These are phyloP conservation scores for Nannizziopsis barbatae DNA, from an alignment of 2,329 filamentous ascomycete species.

Conservation along the genomic window DNA sequence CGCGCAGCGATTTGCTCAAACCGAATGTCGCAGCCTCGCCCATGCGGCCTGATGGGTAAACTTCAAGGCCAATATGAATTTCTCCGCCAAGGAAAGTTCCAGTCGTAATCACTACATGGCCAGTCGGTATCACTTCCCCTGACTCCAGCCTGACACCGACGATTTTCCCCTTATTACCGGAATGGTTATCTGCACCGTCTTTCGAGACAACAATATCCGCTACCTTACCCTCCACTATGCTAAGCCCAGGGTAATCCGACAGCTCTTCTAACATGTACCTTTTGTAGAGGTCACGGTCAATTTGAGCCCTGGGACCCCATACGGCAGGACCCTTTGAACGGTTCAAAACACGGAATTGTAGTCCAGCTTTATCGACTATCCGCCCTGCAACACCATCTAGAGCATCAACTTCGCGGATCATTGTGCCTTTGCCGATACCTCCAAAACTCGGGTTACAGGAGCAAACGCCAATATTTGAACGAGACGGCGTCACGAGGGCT, in stretches of 20 bases:
- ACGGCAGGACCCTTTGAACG: conserved; percentile 84
- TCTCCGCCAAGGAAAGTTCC: conserved; percentile 92
- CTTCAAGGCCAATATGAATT: conserved; percentile 84
- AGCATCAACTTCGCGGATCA: conserved; percentile 89
- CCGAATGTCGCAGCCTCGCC: conserved; percentile 89
- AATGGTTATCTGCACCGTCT: conserved; percentile 37
- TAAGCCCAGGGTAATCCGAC: conserved; percentile 62
- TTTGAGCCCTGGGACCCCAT: conserved; percentile 93
- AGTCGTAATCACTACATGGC: conserved; percentile 83
- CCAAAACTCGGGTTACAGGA: conserved; percentile 96
- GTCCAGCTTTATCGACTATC: conserved; percentile 82
- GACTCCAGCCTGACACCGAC: conserved; percentile 77
- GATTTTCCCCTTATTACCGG: conserved; percentile 56
- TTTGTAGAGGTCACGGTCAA: conserved; percentile 81
- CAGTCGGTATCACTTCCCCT: conserved; percentile 69
- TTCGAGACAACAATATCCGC: conserved; percentile 75
- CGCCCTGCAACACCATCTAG: conserved; percentile 80
- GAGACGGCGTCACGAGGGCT: conserved; percentile 75
- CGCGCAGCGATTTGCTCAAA: conserved; percentile 75
- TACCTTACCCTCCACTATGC: conserved; percentile 73
- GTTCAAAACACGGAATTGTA: conserved; percentile 90
- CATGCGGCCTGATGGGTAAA: conserved; percentile 78
- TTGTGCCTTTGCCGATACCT: conserved; percentile 96
- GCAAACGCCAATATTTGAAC: conserved; percentile 84
- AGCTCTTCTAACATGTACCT: conserved; percentile 85